Evolutionary conservation across 768 basidiomycete species (phyloP), one percentile per base, ranked within the genome.

Genomic region (Cystobasidium tubakii): DNA sequence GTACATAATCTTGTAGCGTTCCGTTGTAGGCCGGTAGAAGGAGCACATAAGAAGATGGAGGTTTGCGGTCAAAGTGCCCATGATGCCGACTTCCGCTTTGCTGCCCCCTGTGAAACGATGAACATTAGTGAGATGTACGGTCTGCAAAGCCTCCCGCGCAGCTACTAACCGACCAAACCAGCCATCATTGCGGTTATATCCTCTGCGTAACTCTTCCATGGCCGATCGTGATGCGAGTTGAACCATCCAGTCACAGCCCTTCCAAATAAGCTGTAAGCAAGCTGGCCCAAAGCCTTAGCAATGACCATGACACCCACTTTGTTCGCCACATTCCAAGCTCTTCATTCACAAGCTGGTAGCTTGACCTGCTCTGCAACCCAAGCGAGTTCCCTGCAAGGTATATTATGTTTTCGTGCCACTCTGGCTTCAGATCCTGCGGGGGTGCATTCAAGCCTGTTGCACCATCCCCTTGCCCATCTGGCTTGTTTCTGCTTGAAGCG

Each of bases 381-480:
- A 98, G 86, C 29, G 93, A 97, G 83, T 99, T 98, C 39, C 96
- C 96, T 80, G 91, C 94, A 65, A 99, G 87, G 81, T 99, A 99
- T 39, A 88, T 87, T 81, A 71, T 42, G n/a, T 55, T 60, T 13
- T 71, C 69, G 17, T 71, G 55, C 2, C 12, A 36, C 42, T 67
- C 66, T 29, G 57, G 57, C 21, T 60, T 60, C 57, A 60, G 13
- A 27, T 15, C 10, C 3, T 60, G 2, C 29, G 57, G 57, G 6
- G 27, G 13, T 15, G 23, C 12, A 17, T 27, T 60, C 2, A 25
- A 29, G 27, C 7, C 4, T 60, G 27, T 60, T 2, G 23, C 29
- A 29, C 27, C 57, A 60, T 2, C 12, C 4, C 46, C 21, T 12
- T 60, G 10, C 29, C 23, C 29, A 17, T 6, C 57, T 31, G 10